Evolutionary conservation across 306 rosid species (phyloP).

Genomic region (Oemleria cerasiformis): DNA sequence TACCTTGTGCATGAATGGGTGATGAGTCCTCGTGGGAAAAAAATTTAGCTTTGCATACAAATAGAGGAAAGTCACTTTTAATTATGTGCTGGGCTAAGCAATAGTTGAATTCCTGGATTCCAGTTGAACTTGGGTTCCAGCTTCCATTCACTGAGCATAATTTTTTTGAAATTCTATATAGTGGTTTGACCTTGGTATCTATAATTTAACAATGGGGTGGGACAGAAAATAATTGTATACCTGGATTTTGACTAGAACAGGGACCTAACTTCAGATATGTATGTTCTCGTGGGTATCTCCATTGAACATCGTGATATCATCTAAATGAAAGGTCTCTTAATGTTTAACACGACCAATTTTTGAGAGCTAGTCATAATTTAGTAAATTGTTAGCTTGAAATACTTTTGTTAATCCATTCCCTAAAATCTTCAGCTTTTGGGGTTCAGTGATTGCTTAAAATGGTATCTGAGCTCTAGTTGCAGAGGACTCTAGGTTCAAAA

Average conservation of each 20-base stretch:
- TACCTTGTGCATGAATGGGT: background rate
- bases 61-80: background rate
- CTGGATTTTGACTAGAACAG: background rate
- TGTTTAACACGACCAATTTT: background rate
- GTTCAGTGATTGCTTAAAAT: background rate
- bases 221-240: background rate
- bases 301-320: background rate
- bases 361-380: background rate
- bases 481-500: background rate
- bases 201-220: background rate
- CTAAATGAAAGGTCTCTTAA: background rate
- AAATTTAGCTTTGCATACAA: background rate
- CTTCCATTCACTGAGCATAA: background rate
- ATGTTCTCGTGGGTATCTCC: background rate
- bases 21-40: background rate
- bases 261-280: background rate
- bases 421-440: background rate
- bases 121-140: background rate
- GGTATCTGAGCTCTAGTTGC: background rate
- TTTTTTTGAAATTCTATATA: background rate
- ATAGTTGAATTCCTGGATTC: background rate
- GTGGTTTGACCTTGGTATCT: background rate
- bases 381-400: background rate
- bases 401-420: background rate
- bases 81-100: background rate